phyloP scores from a whole-genome alignment of 495 filamentous ascomycete genomes.

The Neurospora terricola region DNA sequence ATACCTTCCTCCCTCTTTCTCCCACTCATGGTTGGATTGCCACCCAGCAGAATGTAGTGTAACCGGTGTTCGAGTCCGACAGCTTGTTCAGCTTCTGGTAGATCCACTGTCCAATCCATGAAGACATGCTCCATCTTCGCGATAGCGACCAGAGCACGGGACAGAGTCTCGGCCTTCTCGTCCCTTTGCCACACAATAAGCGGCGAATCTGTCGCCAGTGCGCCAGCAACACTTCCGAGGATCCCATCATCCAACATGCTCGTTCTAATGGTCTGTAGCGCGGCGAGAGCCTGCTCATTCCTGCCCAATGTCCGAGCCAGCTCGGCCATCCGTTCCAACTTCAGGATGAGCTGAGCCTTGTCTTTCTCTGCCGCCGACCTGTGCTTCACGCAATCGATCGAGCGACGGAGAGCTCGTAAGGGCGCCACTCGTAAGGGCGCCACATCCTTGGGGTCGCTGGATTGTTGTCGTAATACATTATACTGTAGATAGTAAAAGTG shows the following conservation, averaged over 20 bases:
- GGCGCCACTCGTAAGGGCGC: constrained; percentile 29
- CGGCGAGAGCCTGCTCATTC: constrained; percentile 31
- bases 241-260: constrained; percentile 37
- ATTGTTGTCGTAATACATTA: constrained; percentile 26
- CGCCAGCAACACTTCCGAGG: constrained; percentile 26
- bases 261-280: constrained; percentile 32
- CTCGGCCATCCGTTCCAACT: constrained; percentile 43
- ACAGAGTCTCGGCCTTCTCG: constrained; percentile 31
- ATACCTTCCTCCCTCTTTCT: constrained; percentile 12
- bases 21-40: background rate
- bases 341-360: constrained; percentile 33
- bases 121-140: constrained; percentile 36
- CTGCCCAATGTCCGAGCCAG: constrained; percentile 27
- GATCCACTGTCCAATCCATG: constrained; percentile 34
- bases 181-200: constrained; percentile 25
- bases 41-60: constrained; percentile 28
- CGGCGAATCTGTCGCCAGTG: constrained; percentile 24
- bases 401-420: constrained; percentile 39
- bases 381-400: constrained; percentile 38
- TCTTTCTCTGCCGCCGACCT: constrained; percentile 34
- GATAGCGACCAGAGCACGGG: constrained; percentile 34
- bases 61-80: constrained; percentile 41
- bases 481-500: constrained; percentile 67
- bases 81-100: constrained; percentile 34
- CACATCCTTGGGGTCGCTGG: constrained; percentile 27